phyloP scores from a whole-genome alignment of 2,329 filamentous ascomycete genomes.

The Botrytis hyacinthi region DNA sequence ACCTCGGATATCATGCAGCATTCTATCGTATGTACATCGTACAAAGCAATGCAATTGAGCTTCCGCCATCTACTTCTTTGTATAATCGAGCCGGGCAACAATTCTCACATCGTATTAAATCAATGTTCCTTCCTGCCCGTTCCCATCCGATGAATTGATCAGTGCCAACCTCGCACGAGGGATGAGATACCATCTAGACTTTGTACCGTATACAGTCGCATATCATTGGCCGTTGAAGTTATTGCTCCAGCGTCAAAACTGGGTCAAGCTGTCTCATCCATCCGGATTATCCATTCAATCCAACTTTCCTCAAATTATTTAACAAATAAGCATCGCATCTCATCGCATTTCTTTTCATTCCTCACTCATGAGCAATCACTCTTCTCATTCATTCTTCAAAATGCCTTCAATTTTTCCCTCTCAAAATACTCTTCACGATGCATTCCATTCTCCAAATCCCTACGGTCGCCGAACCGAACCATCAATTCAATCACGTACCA shows the following conservation, averaged over 20 bases:
- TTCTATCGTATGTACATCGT: not conserved
- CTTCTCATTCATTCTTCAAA: not conserved
- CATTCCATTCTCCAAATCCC: slow-evolving; percentile 50
- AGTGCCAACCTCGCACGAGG: not conserved
- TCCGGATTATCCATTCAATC: slow-evolving; percentile 4
- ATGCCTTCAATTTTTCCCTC: slow-evolving; percentile 25
- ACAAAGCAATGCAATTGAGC: not conserved
- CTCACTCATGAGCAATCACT: not conserved
- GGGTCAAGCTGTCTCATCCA: not conserved
- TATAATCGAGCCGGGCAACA: not conserved
- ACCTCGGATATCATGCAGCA: not conserved
- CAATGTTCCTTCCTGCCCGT: not conserved
- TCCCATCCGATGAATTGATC: not conserved
- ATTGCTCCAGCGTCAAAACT: slow-evolving; percentile 2
- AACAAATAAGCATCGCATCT: not conserved
- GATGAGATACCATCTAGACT: not conserved
- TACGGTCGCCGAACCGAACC: slow-evolving; percentile 35
- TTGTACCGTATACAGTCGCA: not conserved
- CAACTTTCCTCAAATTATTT: not conserved
- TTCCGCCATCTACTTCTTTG: not conserved
- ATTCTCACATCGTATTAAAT: not conserved
- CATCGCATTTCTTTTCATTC: not conserved
- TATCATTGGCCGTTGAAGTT: not conserved
- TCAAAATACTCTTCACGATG: slow-evolving; percentile 50
- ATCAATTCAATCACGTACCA: slow-evolving; percentile 4